Evolutionary conservation across 306 rosid species (phyloP).

Genomic region (Cicer arietinum): DNA sequence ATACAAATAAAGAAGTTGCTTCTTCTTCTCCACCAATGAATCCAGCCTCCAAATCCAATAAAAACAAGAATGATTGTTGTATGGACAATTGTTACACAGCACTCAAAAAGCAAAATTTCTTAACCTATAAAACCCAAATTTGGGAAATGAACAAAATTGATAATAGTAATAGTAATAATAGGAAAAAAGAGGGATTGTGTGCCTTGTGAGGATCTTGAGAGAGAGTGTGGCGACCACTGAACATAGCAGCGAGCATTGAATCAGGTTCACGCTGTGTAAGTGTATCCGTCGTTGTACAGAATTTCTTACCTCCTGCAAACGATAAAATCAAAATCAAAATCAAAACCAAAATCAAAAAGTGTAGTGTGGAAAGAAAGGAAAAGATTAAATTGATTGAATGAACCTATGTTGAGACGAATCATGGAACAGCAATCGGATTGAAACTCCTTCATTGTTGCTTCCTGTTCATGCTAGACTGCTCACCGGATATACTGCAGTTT

Average conservation of each 20-base stretch:
- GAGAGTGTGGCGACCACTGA: slow-evolving; percentile 85
- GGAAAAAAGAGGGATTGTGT: background rate
- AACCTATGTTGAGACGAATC: slow-evolving; percentile 82
- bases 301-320: slow-evolving; percentile 80
- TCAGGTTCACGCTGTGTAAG: slow-evolving; percentile 86
- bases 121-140: too few relatives aligned
- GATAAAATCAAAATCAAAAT: background rate
- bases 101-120: too few relatives aligned
- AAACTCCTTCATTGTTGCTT: slow-evolving; percentile 40
- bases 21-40: too few relatives aligned
- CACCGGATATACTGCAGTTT: too few relatives aligned
- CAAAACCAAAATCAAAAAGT: background rate
- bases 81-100: too few relatives aligned
- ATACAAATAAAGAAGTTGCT: too few relatives aligned
- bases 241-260: slow-evolving; percentile 97
- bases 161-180: slow-evolving; percentile 6
- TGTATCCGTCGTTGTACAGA: slow-evolving; percentile 76
- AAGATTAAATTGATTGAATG: background rate
- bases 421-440: slow-evolving; percentile 55
- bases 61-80: too few relatives aligned
- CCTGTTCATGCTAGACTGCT: too few relatives aligned
- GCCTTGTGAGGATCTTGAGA: slow-evolving; percentile 66
- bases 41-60: too few relatives aligned
- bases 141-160: too few relatives aligned
- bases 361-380: background rate